These are phyloP conservation scores for Isoetes taiwanensis DNA, from an alignment of 75 land plant species.

Conservation along the genomic window DNA sequence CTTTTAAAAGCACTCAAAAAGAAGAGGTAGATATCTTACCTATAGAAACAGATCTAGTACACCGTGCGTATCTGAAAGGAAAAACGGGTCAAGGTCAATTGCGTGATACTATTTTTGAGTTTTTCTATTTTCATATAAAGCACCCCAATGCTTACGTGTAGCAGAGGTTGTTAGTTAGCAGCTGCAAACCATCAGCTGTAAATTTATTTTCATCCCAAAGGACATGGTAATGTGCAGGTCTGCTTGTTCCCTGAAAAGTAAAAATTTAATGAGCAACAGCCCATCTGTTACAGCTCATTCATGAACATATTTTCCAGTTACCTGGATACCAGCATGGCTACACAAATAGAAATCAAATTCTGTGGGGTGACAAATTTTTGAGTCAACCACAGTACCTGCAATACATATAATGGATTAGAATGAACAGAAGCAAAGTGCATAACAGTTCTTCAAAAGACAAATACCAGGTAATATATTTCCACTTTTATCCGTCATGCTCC, in stretches of 20 bases:
- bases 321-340: constrained; percentile 79
- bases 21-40: constrained; percentile 30
- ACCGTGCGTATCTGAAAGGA: constrained; percentile 71
- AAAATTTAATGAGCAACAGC: not conserved
- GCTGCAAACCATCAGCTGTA: constrained; percentile 76
- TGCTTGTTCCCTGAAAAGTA: constrained; percentile 64
- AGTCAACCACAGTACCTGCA: constrained; percentile 68
- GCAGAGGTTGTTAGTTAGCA: constrained; percentile 81
- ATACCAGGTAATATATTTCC: constrained; percentile 85
- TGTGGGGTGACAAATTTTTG: constrained; percentile 54
- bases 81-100: not conserved
- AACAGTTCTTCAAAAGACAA: no score
- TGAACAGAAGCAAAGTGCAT: no score
- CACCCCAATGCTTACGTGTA: constrained; percentile 46
- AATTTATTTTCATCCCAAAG: constrained; percentile 97
- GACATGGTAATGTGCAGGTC: constrained; percentile 96
- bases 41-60: constrained; percentile 88
- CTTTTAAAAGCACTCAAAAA: not conserved
- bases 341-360: constrained; percentile 70
- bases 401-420: no score
- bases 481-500: constrained; percentile 59
- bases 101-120: not conserved
- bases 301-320: no score
- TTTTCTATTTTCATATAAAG: not conserved
- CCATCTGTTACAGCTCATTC: no score